Percentiles rank a stretch among this genome's conserved stretches.
Conservation (phyloP, 169 alveolate genomes). For the Ichthyophthirius multifiliis region DNA sequence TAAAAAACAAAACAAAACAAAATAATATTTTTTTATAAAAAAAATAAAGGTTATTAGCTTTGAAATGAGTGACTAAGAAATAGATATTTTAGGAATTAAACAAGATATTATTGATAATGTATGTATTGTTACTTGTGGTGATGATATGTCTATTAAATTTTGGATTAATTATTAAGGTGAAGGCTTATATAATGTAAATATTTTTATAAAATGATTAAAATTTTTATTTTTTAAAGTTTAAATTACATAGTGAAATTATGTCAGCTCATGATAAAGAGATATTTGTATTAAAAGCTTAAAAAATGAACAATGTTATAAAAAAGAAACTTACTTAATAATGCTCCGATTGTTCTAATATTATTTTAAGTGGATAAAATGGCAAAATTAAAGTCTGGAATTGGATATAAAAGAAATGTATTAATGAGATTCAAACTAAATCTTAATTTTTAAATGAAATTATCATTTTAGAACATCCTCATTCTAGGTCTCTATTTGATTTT, state of each 20-base stretch:
- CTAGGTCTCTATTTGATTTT: not conserved
- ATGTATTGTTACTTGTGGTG: not conserved
- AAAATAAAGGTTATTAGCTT: not conserved
- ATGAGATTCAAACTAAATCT: not conserved
- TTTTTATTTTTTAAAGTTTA: not conserved
- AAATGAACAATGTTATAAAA: not conserved
- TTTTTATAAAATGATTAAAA: not conserved
- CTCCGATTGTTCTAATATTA: not conserved
- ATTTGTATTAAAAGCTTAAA: not conserved
- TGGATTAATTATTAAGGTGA: not conserved
- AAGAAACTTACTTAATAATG: not conserved
- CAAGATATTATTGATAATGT: not conserved
- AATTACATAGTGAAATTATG: not conserved
- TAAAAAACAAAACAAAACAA: not conserved
- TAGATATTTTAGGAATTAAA: not conserved
- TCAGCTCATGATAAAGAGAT: slow-evolving; percentile 2
- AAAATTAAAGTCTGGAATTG: slow-evolving; percentile 4
- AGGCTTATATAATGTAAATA: not conserved
- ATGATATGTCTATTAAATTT: slow-evolving; percentile 5
- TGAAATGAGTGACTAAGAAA: slow-evolving; percentile 3
- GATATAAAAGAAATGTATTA: not conserved
- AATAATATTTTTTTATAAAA: not conserved
- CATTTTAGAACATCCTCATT: not conserved
- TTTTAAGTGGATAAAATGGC: not conserved
- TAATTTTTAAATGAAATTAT: not conserved